Evolutionary conservation across 352 stramenopile genomes (phyloP).

Genomic region (Blastocystis sp.): DNA sequence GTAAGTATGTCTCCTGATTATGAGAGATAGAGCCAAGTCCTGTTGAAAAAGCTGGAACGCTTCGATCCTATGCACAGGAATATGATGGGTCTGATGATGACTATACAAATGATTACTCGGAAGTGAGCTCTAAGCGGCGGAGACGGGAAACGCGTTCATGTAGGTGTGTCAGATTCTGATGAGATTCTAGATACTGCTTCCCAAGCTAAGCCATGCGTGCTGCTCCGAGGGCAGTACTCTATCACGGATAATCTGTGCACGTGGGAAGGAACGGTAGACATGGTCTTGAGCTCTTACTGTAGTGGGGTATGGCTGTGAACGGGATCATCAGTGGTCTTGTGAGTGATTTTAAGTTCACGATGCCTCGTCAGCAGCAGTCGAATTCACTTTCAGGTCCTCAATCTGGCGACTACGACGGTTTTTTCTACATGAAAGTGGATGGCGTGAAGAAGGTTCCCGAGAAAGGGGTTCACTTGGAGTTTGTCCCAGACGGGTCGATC

Average conservation of each 20-base stretch:
- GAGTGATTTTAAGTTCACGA: constrained; percentile 45
- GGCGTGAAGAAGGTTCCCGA: not conserved
- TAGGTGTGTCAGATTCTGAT: not conserved
- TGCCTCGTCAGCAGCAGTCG: not conserved
- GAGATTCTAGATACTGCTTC: not conserved
- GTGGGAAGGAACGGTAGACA: constrained; percentile 25
- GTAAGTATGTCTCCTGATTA: not conserved
- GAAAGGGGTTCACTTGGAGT: constrained; percentile 19
- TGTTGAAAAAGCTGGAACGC: not conserved
- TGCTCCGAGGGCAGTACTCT: constrained; percentile 51
- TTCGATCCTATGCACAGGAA: not conserved
- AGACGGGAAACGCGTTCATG: constrained; percentile 43
- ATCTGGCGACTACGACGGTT: constrained; percentile 49
- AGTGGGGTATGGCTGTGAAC: constrained; percentile 59
- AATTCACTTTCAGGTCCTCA: not conserved
- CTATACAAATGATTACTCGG: constrained; percentile 24
- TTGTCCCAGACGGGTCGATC: not conserved
- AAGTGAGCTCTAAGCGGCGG: constrained; percentile 36
- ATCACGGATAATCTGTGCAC: constrained; percentile 32
- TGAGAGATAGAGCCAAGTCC: not conserved
- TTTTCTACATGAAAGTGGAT: constrained; percentile 59
- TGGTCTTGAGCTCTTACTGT: not conserved
- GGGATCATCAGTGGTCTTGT: constrained; percentile 31
- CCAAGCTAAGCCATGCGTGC: not conserved
- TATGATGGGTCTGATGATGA: constrained; percentile 24